Percentiles rank a stretch among this genome's conserved stretches.
These are phyloP conservation scores for Xylariaceae sp. DNA, from an alignment of 2,329 filamentous ascomycete species.

Conservation along the genomic window DNA sequence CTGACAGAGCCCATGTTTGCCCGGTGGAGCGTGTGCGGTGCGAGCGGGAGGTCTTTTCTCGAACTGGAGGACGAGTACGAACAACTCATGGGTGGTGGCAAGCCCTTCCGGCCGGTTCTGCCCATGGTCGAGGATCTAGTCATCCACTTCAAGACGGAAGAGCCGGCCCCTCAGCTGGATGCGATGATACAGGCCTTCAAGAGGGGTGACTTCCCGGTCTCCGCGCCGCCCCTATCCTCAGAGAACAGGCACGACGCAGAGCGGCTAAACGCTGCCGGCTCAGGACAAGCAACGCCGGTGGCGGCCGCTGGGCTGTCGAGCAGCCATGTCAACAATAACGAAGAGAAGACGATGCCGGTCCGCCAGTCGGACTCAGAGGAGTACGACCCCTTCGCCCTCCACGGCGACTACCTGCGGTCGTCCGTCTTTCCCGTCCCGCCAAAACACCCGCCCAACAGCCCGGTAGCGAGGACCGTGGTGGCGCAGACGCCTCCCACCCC, in stretches of 20 bases:
- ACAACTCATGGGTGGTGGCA: constrained; percentile 9
- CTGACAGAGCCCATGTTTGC: constrained; percentile 22
- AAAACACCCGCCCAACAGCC: constrained; percentile 4
- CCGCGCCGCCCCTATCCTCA: constrained; percentile 10
- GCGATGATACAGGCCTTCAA: constrained; percentile 40
- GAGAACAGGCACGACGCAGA: constrained; percentile 6
- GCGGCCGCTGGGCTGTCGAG: constrained; percentile 3
- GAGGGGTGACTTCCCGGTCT: constrained; percentile 28
- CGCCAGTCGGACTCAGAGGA: constrained; percentile 26
- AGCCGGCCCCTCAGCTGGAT: constrained; percentile 34
- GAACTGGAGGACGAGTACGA: constrained; percentile 9
- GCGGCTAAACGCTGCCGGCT: too few relatives aligned
- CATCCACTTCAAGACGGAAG: constrained; percentile 43
- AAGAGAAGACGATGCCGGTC: constrained; percentile 3
- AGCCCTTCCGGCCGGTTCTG: constrained; percentile 36
- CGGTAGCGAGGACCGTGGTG: constrained; percentile 6
- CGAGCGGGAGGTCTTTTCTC: constrained; percentile 10
- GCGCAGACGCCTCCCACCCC: constrained; percentile 33
- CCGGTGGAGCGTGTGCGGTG: constrained; percentile 33
- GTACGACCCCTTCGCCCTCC: constrained; percentile 39
- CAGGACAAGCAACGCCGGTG: too few relatives aligned
- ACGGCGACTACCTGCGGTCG: constrained; percentile 13
- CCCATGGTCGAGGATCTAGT: constrained; percentile 49
- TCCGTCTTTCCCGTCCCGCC: constrained; percentile 2
- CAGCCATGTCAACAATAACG: constrained; percentile 2